phyloP scores from a whole-genome alignment of 257 asterid species.

The Ophiorrhiza pumila region DNA sequence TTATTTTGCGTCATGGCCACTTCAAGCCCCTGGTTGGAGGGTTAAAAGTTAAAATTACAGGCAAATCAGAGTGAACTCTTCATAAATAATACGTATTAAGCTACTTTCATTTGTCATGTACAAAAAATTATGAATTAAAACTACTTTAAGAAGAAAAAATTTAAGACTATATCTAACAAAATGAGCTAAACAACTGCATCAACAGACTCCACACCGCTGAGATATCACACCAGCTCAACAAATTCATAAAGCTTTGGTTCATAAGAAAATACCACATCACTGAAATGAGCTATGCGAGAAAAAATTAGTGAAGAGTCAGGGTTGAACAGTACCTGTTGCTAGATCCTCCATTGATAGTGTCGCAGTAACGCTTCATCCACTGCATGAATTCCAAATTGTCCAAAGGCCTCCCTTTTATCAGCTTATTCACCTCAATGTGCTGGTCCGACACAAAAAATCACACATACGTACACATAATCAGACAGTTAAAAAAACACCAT shows the following conservation, averaged over 20 bases:
- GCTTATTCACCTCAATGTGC: slow-evolving; percentile 88
- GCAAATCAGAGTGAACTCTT: background rate
- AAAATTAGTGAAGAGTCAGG: background rate
- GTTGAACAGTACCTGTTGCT: slow-evolving; percentile 32
- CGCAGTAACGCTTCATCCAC: slow-evolving; percentile 91
- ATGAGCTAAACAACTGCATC: no score
- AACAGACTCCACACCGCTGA: background rate
- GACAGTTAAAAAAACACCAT: background rate
- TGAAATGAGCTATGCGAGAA: background rate
- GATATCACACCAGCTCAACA: background rate
- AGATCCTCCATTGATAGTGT: slow-evolving; percentile 55
- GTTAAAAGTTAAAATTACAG: background rate
- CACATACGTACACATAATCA: slow-evolving; percentile 1
- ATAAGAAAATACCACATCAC: no score
- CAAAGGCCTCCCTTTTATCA: slow-evolving; percentile 82
- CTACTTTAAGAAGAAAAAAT: background rate
- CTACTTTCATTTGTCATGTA: background rate
- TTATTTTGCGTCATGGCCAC: background rate
- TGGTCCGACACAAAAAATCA: slow-evolving; percentile 9
- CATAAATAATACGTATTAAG: background rate
- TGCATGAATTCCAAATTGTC: slow-evolving; percentile 94
- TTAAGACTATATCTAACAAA: background rate
- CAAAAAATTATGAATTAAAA: background rate
- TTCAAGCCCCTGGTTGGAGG: background rate
- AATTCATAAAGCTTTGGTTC: no score